These are phyloP conservation scores for Naumovozyma castellii DNA, from an alignment of 805 yeast species.

Conservation along the genomic window DNA sequence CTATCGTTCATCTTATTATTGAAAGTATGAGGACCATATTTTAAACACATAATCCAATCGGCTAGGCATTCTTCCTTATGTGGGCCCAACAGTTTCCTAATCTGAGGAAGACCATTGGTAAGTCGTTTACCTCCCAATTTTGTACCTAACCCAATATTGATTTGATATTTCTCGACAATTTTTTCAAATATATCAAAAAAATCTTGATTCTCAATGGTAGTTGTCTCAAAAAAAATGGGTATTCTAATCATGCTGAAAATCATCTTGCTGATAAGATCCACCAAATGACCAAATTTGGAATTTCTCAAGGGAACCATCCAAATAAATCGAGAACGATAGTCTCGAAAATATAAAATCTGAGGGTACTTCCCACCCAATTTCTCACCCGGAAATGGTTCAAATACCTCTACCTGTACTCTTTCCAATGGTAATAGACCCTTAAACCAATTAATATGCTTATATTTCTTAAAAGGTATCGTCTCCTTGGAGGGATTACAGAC, in stretches of 20 bases:
- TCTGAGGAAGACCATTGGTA: conserved; percentile 12
- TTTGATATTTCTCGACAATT: conserved; percentile 14
- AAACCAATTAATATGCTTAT: conserved; percentile 12
- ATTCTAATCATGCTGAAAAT: conserved; percentile 15
- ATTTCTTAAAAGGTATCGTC: conserved; percentile 8
- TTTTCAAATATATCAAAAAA: conserved; percentile 23
- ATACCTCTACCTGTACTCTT: conserved; percentile 24
- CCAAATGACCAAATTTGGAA: conserved; percentile 16
- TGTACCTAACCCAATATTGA: conserved; percentile 25
- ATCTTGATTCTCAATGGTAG: conserved; percentile 22
- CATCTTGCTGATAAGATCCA: conserved; percentile 10
- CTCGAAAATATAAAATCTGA: conserved; percentile 22
- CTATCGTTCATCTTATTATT: conserved; percentile 14
- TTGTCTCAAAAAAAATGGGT: conserved; percentile 26
- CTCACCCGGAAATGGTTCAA: conserved; percentile 18
- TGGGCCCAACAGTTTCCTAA: conserved; percentile 9
- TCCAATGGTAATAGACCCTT: conserved; percentile 19
- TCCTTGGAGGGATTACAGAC: conserved; percentile 18
- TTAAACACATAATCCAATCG: conserved; percentile 23
- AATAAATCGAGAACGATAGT: conserved; percentile 22
- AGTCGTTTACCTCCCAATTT: conserved; percentile 5
- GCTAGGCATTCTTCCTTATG: conserved; percentile 16
- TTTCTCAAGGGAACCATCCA: conserved; percentile 26
- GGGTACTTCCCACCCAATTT: conserved; percentile 15
- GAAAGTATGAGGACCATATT: conserved; percentile 11